Evolutionary conservation across 2,329 filamentous ascomycete species (phyloP).

Genomic region (Aspergillus latus): DNA sequence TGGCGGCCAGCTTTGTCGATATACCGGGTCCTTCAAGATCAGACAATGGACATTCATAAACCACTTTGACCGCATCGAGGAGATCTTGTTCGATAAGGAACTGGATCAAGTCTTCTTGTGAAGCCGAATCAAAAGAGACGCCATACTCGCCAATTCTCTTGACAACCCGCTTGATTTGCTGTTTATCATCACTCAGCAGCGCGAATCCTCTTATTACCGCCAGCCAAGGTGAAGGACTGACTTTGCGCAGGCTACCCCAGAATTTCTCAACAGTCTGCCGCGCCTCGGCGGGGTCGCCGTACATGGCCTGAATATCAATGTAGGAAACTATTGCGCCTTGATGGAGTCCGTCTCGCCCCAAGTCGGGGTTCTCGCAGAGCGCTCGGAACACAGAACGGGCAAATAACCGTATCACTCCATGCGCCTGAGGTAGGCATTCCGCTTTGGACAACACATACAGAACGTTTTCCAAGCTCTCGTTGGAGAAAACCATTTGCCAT

Average conservation of each 20-base stretch:
- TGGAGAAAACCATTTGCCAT: constrained; percentile 39
- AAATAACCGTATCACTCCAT: constrained; percentile 39
- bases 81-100: constrained; percentile 63
- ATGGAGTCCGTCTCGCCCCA: constrained; percentile 39
- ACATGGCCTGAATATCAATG: constrained; percentile 53
- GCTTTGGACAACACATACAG: constrained; percentile 41
- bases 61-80: constrained; percentile 62
- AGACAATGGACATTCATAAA: constrained; percentile 62
- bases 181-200: constrained; percentile 56
- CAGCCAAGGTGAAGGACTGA: constrained; percentile 44
- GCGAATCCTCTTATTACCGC: constrained; percentile 62
- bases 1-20: constrained; percentile 54
- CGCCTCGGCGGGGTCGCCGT: constrained; percentile 58
- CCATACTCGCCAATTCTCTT: constrained; percentile 53
- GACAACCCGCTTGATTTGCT: constrained; percentile 57
- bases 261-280: constrained; percentile 46
- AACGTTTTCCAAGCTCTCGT: constrained; percentile 41
- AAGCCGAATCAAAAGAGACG: constrained; percentile 47
- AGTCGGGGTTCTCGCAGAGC: constrained; percentile 43
- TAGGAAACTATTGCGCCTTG: constrained; percentile 46
- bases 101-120: constrained; percentile 55
- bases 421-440: constrained; percentile 37
- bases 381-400: constrained; percentile 41
- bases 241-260: constrained; percentile 35
- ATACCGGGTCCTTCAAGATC: constrained; percentile 44